Conservation (phyloP, 768 basidiomycete species). For the Dioszegia aurantiaca region DNA sequence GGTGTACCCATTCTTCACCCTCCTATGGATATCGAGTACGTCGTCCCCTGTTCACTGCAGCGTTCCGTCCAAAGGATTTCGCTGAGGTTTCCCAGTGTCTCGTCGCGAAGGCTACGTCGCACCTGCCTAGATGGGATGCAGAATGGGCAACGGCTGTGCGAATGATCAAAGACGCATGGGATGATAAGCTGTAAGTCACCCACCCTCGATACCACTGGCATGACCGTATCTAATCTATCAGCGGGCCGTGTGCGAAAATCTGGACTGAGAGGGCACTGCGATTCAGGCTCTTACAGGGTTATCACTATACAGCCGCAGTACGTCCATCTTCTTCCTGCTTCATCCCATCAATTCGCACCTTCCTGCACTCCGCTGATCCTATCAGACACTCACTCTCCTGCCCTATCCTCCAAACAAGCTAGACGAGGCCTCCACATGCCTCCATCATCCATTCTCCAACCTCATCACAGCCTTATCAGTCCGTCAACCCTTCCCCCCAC, state of each 20-base stretch:
- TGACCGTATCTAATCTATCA: not conserved
- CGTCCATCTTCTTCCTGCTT: not conserved
- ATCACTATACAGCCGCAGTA: slow-evolving; percentile 6
- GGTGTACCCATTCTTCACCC: not conserved
- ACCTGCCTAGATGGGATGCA: not conserved
- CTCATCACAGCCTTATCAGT: not conserved
- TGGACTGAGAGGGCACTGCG: slow-evolving; percentile 10
- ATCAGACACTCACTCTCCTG: not conserved
- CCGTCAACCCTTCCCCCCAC: slow-evolving; percentile 3
- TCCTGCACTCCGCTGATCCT: not conserved
- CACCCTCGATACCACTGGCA: too few species aligned
- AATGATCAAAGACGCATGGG: not conserved
- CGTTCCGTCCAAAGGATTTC: too few species aligned
- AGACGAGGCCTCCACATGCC: slow-evolving; percentile 1
- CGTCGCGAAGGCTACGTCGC: not conserved
- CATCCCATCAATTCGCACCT: not conserved
- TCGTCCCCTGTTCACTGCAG: too few species aligned
- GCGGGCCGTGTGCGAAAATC: slow-evolving; percentile 3
- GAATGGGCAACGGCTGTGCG: slow-evolving; percentile 6
- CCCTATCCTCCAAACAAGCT: not conserved
- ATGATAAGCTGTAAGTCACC: not conserved
- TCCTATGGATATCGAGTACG: too few species aligned
- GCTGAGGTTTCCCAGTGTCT: not conserved
- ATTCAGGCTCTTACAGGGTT: slow-evolving; percentile 11
- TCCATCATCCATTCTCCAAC: not conserved